phyloP scores from a whole-genome alignment of 352 stramenopile genomes.

The Phytophthora agathidicida region DNA sequence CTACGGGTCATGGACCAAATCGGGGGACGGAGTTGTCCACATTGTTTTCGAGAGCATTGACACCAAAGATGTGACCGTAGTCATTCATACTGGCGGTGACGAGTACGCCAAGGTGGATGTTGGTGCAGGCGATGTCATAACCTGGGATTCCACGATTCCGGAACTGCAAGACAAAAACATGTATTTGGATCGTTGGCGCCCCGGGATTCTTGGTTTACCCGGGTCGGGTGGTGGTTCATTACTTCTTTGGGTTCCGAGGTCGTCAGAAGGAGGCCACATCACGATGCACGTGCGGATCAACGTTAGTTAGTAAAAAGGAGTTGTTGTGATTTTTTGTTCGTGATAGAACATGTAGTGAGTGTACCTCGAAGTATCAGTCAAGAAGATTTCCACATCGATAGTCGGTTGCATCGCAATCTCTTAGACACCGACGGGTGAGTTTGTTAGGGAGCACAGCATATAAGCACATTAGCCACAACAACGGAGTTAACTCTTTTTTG shows the following conservation, averaged over 20 bases:
- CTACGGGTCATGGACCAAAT: slow-evolving; percentile 32
- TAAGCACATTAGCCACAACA: no score
- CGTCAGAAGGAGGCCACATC: slow-evolving; percentile 34
- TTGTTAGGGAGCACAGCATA: no score
- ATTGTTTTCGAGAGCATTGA: slow-evolving; percentile 30
- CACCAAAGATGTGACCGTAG: slow-evolving; percentile 25
- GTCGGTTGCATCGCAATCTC: no score
- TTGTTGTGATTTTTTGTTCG: no score
- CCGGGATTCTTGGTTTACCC: slow-evolving; percentile 14
- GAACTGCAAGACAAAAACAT: slow-evolving; percentile 27
- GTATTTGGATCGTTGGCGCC: slow-evolving; percentile 29
- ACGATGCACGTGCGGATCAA: slow-evolving; percentile 36
- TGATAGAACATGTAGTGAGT: no score
- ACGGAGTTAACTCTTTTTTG: no score
- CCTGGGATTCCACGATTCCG: slow-evolving; percentile 20
- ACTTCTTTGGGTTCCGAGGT: slow-evolving; percentile 47
- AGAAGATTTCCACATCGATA: no score
- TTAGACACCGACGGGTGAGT: no score
- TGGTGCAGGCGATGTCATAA: slow-evolving; percentile 13
- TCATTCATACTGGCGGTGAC: slow-evolving; percentile 26
- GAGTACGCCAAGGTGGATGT: slow-evolving; percentile 22
- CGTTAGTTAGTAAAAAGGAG: slow-evolving; percentile 37
- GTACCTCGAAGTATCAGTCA: no score
- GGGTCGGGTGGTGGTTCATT: slow-evolving; percentile 23
- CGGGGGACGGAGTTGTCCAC: slow-evolving; percentile 29